These are phyloP conservation scores for Secale cereale DNA, from an alignment of 176 grass and related monocot species.

Conservation along the genomic window DNA sequence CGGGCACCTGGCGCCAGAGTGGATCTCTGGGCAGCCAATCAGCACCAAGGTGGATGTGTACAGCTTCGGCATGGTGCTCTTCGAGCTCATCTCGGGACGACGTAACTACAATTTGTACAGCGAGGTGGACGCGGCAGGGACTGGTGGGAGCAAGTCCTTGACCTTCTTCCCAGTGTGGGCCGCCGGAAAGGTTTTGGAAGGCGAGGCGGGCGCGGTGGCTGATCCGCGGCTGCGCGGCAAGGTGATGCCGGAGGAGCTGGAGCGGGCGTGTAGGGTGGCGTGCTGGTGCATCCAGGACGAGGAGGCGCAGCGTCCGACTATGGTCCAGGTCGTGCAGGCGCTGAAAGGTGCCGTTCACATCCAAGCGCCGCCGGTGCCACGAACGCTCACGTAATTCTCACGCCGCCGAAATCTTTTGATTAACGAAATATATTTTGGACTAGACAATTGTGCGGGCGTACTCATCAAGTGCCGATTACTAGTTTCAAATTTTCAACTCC, in stretches of 20 bases:
- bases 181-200: constrained; percentile 6
- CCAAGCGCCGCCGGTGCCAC: too few relatives aligned
- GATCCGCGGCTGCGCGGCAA: constrained; percentile 29
- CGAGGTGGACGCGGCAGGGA: neutral
- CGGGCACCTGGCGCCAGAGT: constrained; percentile 39
- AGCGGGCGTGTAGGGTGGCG: too few relatives aligned
- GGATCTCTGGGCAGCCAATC: constrained; percentile 31
- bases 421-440: too few relatives aligned
- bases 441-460: too few relatives aligned
- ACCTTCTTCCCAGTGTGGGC: constrained; percentile 32
- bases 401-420: too few relatives aligned
- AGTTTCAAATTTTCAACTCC: too few relatives aligned
- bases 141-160: neutral
- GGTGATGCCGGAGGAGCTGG: neutral
- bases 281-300: too few relatives aligned
- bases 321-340: too few relatives aligned
- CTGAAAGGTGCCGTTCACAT: too few relatives aligned
- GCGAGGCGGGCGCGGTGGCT: neutral
- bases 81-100: constrained; percentile 33
- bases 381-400: too few relatives aligned
- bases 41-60: constrained; percentile 41
- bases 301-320: too few relatives aligned
- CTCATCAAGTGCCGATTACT: too few relatives aligned
- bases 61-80: constrained; percentile 50
- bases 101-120: neutral